Evolutionary conservation across 768 basidiomycete species (phyloP).

Genomic region (Mycena vitilis): DNA sequence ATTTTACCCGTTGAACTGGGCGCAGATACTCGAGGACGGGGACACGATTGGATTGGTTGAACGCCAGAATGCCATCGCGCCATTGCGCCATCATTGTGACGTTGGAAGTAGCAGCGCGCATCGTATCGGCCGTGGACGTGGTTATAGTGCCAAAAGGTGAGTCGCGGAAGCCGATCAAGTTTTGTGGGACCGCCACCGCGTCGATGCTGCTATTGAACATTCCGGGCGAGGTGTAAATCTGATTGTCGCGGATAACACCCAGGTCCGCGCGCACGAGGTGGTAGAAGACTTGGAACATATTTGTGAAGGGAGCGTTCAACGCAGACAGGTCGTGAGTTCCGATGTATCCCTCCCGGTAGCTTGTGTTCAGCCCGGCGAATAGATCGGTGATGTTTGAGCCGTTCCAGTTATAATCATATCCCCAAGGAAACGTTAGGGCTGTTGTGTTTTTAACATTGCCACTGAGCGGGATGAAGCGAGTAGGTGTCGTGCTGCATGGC

Average conservation of each 20-base stretch:
- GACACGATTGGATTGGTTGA: not conserved
- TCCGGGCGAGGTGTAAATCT: not conserved
- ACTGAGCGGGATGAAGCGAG: not conserved
- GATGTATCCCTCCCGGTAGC: not conserved
- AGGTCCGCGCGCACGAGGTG: not conserved
- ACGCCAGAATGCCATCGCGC: not conserved
- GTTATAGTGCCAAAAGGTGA: not conserved
- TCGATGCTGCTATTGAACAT: not conserved
- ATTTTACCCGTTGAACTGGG: not conserved
- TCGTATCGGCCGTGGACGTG: not conserved
- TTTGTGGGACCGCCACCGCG: not conserved
- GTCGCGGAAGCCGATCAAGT: not conserved
- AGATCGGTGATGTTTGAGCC: conserved; percentile 1
- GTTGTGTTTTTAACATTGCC: not conserved
- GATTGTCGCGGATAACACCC: conserved; percentile 6
- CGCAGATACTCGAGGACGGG: not conserved
- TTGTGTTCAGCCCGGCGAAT: not conserved
- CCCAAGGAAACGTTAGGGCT: not conserved
- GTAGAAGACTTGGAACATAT: not conserved
- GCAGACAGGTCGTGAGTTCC: conserved; percentile 2
- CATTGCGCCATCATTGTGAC: not conserved
- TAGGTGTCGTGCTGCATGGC: not conserved
- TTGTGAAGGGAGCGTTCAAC: not conserved
- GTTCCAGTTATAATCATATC: not conserved
- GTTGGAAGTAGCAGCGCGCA: not conserved